These are phyloP conservation scores for Blastocladiella britannica DNA, from an alignment of 192 early-diverging fungal species.

Conservation along the genomic window DNA sequence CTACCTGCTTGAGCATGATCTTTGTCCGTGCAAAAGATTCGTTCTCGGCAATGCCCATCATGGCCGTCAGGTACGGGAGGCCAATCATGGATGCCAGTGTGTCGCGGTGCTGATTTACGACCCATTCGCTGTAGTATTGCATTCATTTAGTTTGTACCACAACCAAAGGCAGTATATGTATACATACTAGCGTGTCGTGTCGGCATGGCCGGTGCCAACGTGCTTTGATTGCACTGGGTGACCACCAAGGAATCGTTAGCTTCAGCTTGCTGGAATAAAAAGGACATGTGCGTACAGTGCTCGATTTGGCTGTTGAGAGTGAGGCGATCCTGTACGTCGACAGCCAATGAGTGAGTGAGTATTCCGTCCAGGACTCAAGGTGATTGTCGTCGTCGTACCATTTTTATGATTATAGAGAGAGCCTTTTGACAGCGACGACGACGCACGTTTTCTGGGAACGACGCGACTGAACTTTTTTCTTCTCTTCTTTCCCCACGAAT, in stretches of 20 bases:
- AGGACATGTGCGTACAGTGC: constrained; percentile 29
- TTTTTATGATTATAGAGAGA: too few relatives aligned
- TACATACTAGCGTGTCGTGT: constrained; percentile 67
- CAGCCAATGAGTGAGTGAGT: too few relatives aligned
- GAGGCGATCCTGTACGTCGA: constrained; percentile 44
- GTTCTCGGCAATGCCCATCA: constrained; percentile 69
- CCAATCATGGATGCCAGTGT: constrained; percentile 56
- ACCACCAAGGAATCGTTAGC: too few relatives aligned
- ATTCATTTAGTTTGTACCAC: background rate
- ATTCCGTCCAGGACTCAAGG: too few relatives aligned
- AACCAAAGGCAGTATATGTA: background rate
- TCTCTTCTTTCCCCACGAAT: too few relatives aligned
- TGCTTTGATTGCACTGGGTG: constrained; percentile 66
- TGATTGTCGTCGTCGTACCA: too few relatives aligned
- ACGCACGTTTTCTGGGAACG: too few relatives aligned
- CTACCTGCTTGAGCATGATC: too few relatives aligned
- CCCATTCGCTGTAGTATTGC: constrained; percentile 44
- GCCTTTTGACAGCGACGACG: too few relatives aligned
- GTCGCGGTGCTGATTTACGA: constrained; percentile 66
- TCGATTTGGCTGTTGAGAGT: constrained; percentile 62
- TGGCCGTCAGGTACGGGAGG: constrained; percentile 54
- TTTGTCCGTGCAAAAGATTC: constrained; percentile 57
- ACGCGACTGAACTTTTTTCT: too few relatives aligned
- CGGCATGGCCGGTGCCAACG: constrained; percentile 76
- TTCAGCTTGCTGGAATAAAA: too few relatives aligned